phyloP scores from a whole-genome alignment of 2,329 filamentous ascomycete genomes.

The Cercospora zeina region DNA sequence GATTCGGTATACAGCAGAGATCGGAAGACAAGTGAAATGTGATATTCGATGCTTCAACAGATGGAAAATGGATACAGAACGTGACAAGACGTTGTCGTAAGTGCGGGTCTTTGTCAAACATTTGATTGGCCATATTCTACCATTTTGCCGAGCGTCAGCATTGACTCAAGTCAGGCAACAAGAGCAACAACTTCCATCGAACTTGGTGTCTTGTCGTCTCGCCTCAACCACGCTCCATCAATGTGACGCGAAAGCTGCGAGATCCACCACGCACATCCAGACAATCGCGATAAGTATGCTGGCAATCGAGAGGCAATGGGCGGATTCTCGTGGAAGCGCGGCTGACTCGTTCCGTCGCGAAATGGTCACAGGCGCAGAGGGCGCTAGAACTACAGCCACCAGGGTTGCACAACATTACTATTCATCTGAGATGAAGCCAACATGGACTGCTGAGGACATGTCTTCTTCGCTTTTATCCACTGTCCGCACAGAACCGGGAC shows the following conservation, averaged over 20 bases:
- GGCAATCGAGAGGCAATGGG: not conserved
- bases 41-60: not conserved
- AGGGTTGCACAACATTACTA: not conserved
- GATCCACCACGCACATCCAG: not conserved
- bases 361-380: not conserved
- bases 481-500: not conserved
- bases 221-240: not conserved
- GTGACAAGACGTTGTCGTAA: conserved; percentile 6
- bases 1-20: not conserved
- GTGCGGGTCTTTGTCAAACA: not conserved
- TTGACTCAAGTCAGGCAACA: not conserved
- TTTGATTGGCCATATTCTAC: conserved; percentile 7
- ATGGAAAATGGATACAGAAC: not conserved
- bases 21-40: not conserved
- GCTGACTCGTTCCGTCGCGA: not conserved
- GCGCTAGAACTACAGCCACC: not conserved
- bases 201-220: not conserved
- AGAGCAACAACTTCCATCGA: too few species aligned
- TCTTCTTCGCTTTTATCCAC: not conserved
- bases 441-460: not conserved
- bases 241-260: not conserved
- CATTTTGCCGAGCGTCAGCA: conserved; percentile 1
- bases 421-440: conserved; percentile 2
- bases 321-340: not conserved
- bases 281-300: not conserved